Evolutionary conservation across 805 yeast genomes (phyloP).

Genomic region (Barnettozyma wickerhamii): DNA sequence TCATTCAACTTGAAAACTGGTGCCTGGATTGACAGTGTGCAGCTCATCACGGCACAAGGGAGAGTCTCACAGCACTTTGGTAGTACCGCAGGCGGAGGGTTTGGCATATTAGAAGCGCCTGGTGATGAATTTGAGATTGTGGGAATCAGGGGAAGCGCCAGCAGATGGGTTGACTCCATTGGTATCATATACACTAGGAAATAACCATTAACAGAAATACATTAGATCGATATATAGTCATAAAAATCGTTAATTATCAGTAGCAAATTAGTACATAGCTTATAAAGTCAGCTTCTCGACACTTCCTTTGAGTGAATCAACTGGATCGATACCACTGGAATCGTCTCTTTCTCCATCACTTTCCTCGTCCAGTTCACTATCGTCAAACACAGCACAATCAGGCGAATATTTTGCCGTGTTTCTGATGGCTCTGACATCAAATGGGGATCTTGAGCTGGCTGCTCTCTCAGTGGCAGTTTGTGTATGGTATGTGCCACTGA

Average conservation of each 20-base stretch:
- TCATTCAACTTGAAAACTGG: slow-evolving; percentile 71
- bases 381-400: background rate
- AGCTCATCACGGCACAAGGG: slow-evolving; percentile 58
- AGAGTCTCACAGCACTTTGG: slow-evolving; percentile 59
- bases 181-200: slow-evolving; percentile 57
- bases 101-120: slow-evolving; percentile 60
- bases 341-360: background rate
- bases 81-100: slow-evolving; percentile 62
- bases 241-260: too few relatives aligned
- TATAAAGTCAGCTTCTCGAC: too few relatives aligned
- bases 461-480: background rate
- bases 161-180: slow-evolving; percentile 69
- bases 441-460: background rate
- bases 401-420: background rate
- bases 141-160: slow-evolving; percentile 70
- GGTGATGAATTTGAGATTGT: slow-evolving; percentile 46
- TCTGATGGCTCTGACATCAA: background rate
- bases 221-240: too few relatives aligned
- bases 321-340: background rate
- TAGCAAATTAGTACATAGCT: too few relatives aligned
- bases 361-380: background rate
- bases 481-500: background rate
- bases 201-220: too few relatives aligned
- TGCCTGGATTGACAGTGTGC: slow-evolving; percentile 86
- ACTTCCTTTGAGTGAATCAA: too few relatives aligned